Evolutionary conservation across 805 yeast species (phyloP).

Genomic region (Saccharomyces eubayanus): DNA sequence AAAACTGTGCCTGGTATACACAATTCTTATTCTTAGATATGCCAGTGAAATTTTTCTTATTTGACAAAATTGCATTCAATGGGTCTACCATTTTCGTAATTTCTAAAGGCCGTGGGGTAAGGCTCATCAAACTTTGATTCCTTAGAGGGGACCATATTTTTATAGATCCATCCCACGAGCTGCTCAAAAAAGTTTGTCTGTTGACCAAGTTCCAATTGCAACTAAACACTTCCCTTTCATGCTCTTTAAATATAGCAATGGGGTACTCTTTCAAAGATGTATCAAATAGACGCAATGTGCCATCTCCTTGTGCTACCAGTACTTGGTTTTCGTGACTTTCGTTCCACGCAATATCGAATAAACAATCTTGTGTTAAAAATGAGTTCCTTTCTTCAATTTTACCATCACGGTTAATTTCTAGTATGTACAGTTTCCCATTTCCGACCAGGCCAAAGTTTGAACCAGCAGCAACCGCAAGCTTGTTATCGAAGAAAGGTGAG

Average conservation of each 20-base stretch:
- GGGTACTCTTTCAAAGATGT: conserved; percentile 59
- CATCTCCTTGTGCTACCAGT: conserved; percentile 82
- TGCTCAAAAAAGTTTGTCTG: conserved; percentile 59
- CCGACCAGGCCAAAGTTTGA: conserved; percentile 94
- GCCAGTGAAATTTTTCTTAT: conserved; percentile 28
- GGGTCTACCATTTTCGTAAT: conserved; percentile 17
- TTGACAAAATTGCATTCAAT: conserved; percentile 15
- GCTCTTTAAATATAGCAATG: conserved; percentile 68
- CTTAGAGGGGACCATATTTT: conserved; percentile 70
- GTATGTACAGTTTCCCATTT: conserved; percentile 70
- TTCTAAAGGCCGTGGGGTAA: conserved; percentile 32
- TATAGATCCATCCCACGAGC: conserved; percentile 89
- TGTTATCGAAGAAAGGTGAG: conserved; percentile 86
- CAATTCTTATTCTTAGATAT: conserved; percentile 43
- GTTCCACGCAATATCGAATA: conserved; percentile 84
- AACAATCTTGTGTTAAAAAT: conserved; percentile 90
- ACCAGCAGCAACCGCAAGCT: conserved; percentile 80
- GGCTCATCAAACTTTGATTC: conserved; percentile 47
- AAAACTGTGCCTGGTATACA: conserved; percentile 69
- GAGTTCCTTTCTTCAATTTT: conserved; percentile 42
- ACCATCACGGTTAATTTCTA: conserved; percentile 65
- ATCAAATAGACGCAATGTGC: conserved; percentile 77
- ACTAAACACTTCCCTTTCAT: conserved; percentile 63
- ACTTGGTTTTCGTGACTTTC: conserved; percentile 85
- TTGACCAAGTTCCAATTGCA: conserved; percentile 67